Conservation (phyloP, 495 filamentous ascomycete genomes). For the Podospora fimiseda region DNA sequence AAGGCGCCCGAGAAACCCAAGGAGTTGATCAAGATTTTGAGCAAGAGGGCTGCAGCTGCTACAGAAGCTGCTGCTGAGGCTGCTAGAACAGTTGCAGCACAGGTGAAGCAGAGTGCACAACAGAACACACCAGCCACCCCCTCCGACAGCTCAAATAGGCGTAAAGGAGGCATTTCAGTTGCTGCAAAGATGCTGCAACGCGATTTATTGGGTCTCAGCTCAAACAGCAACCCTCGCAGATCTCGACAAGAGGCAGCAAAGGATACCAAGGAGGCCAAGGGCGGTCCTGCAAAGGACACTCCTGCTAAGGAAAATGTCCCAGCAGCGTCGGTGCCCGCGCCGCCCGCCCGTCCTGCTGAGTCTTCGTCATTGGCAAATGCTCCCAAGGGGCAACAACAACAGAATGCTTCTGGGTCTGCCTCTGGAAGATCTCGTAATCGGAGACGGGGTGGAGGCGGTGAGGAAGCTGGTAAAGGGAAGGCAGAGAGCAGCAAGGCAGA, state of each 20-base stretch:
- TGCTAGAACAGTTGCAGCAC: conserved; percentile 22
- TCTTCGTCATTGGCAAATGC: conserved; percentile 8
- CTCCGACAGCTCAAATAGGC: conserved; percentile 33
- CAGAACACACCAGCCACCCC: conserved; percentile 6
- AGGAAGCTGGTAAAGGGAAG: conserved; percentile 18
- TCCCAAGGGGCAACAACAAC: conserved; percentile 13
- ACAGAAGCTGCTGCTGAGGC: conserved; percentile 1
- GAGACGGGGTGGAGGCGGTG: conserved; percentile 21
- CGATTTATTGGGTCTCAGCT: conserved; percentile 79
- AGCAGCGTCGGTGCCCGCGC: conserved; percentile 18
- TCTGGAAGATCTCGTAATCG: conserved; percentile 22
- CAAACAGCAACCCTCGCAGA: conserved; percentile 50
- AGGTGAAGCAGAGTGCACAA: conserved; percentile 15
- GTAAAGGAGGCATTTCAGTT: conserved; percentile 63
- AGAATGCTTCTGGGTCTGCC: conserved; percentile 12
- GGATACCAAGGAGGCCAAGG: conserved; percentile 40
- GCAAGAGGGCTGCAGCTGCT: conserved; percentile 48
- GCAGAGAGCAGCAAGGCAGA: conserved; percentile 16
- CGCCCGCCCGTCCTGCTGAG: conserved; percentile 23
- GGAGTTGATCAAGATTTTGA: conserved; percentile 75
- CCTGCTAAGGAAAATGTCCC: conserved; percentile 17
- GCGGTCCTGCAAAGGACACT: conserved; percentile 33
- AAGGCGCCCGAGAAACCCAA: conserved; percentile 57
- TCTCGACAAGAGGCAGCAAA: conserved; percentile 48
- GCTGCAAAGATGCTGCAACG: conserved; percentile 84